Conservation (phyloP, 2,329 filamentous ascomycete species). For the Aspergillus terreus region DNA sequence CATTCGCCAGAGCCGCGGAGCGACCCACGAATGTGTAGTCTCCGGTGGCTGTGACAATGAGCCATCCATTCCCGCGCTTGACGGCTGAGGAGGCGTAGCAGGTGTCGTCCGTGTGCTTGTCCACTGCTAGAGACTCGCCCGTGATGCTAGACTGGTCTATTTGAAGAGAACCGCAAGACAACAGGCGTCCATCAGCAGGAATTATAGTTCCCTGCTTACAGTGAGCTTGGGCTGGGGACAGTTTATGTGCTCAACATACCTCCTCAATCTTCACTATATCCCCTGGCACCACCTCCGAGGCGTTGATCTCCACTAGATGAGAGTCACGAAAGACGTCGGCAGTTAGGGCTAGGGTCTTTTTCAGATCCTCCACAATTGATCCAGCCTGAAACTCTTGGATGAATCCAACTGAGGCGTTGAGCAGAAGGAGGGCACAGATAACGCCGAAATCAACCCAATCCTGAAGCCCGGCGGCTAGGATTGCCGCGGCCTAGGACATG, state of each 20-base stretch:
- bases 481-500: slow-evolving; percentile 59
- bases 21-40: slow-evolving; percentile 89
- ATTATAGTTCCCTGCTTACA: slow-evolving; percentile 70
- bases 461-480: slow-evolving; percentile 76
- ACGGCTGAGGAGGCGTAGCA: slow-evolving; percentile 84
- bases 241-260: slow-evolving; percentile 29
- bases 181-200: slow-evolving; percentile 80
- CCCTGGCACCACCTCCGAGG: slow-evolving; percentile 79
- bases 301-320: slow-evolving; percentile 72
- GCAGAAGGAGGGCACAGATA: slow-evolving; percentile 75
- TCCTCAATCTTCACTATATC: slow-evolving; percentile 89
- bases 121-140: slow-evolving; percentile 85
- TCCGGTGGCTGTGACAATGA: slow-evolving; percentile 78
- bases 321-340: slow-evolving; percentile 82
- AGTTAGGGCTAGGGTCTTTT: slow-evolving; percentile 85
- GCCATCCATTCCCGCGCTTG: slow-evolving; percentile 84
- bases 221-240: slow-evolving; percentile 5
- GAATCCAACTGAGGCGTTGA: slow-evolving; percentile 84
- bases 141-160: slow-evolving; percentile 91
- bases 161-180: slow-evolving; percentile 80
- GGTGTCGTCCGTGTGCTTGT: slow-evolving; percentile 77
- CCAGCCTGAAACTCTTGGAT: slow-evolving; percentile 86
- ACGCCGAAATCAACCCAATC: slow-evolving; percentile 95
- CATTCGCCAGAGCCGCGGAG: slow-evolving; percentile 78
- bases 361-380: slow-evolving; percentile 84